phyloP scores from a whole-genome alignment of 225 moss, liverwort and hornwort species.

The Bryoerythrophyllum caledonicum region DNA sequence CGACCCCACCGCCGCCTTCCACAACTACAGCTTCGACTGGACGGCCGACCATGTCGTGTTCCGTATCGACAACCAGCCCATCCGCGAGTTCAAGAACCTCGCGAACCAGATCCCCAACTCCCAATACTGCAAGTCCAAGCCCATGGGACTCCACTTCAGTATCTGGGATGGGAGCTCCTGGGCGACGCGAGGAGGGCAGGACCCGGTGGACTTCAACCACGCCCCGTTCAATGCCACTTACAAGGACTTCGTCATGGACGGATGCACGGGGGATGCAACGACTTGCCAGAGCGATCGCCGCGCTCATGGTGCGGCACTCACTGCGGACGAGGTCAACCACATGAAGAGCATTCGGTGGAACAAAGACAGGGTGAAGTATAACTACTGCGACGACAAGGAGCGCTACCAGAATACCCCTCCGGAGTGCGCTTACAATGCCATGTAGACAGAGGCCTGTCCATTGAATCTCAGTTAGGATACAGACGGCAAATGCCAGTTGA shows the following conservation, averaged over 20 bases:
- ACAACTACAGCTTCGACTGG: conserved; percentile 37
- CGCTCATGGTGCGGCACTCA: conserved; percentile 15
- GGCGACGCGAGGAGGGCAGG: conserved; percentile 63
- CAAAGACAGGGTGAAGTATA: conserved; percentile 37
- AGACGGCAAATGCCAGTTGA: too few species aligned
- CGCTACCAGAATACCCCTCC: conserved; percentile 19
- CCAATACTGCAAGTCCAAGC: conserved; percentile 41
- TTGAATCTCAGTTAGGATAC: too few species aligned
- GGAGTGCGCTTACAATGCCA: conserved; percentile 20
- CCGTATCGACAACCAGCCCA: conserved; percentile 50
- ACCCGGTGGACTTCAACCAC: conserved; percentile 49
- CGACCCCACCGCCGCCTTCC: conserved; percentile 33
- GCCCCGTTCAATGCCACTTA: conserved; percentile 59
- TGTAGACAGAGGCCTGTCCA: not conserved
- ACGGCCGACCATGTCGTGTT: conserved; percentile 23
- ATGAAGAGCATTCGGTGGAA: conserved; percentile 46
- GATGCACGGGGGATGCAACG: conserved; percentile 6
- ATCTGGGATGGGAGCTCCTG: conserved; percentile 68
- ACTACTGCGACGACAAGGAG: conserved; percentile 53
- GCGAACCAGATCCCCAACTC: not conserved
- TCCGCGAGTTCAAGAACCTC: conserved; percentile 57
- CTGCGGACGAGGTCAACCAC: conserved; percentile 11
- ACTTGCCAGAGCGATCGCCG: conserved; percentile 21
- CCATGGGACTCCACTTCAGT: conserved; percentile 56
- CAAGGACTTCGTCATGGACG: conserved; percentile 21